These are phyloP conservation scores for Solanum chilense DNA, from an alignment of 257 asterid species.

Conservation along the genomic window DNA sequence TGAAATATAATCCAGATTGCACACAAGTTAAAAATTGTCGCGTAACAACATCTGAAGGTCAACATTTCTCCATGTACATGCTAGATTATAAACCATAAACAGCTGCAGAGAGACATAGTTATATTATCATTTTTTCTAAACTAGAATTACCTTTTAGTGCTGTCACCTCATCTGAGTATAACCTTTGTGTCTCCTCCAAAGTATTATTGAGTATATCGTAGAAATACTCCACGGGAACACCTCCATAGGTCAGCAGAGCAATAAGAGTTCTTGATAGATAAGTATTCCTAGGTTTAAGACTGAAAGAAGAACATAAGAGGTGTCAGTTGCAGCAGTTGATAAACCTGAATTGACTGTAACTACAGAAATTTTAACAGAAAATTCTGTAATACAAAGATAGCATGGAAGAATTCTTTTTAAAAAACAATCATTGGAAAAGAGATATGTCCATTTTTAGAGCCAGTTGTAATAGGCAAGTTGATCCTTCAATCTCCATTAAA, in stretches of 20 bases:
- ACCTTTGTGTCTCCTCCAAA: conserved; percentile 37
- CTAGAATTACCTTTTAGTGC: conserved; percentile 51
- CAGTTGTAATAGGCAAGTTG: not conserved
- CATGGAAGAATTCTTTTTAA: not conserved
- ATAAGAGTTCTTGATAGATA: conserved; percentile 53
- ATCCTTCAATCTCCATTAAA: not conserved
- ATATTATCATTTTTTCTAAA: not conserved
- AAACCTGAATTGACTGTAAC: not conserved
- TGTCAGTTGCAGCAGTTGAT: not conserved
- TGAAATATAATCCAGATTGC: not conserved
- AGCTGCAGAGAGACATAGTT: not conserved
- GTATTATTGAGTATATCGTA: conserved; percentile 32
- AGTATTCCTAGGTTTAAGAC: conserved; percentile 45
- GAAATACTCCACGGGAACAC: conserved; percentile 54
- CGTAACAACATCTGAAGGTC: not conserved
- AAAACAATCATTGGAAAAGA: not conserved
- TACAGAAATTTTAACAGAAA: not conserved
- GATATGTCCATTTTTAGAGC: not conserved
- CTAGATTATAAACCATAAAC: not conserved
- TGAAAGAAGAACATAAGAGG: conserved; percentile 27
- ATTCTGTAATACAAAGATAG: not conserved
- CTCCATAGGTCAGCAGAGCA: conserved; percentile 69
- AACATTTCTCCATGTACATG: not conserved
- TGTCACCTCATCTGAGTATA: conserved; percentile 32
- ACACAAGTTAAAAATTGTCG: not conserved